These are phyloP conservation scores for Tuber umbilicatum DNA, from an alignment of 495 filamentous ascomycete genomes.

Conservation along the genomic window DNA sequence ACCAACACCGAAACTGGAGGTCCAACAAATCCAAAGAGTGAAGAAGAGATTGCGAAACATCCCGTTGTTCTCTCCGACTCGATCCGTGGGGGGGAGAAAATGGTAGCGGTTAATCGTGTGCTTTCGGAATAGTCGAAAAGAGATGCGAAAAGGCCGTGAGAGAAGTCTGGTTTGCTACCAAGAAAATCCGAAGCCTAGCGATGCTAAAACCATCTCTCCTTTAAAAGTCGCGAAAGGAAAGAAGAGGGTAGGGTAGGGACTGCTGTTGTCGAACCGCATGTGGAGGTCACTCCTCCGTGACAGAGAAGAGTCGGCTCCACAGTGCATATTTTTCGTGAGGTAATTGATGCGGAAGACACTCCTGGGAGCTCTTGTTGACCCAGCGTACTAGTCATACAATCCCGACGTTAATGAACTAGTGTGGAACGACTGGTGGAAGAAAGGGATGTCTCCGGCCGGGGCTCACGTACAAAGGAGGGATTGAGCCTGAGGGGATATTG, in stretches of 20 bases:
- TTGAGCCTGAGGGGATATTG: conserved; percentile 62
- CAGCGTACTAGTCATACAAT: conserved; percentile 53
- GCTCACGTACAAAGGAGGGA: conserved; percentile 57
- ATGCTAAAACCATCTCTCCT: conserved; percentile 17
- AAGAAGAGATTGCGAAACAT: conserved; percentile 38
- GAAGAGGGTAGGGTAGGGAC: conserved; percentile 54
- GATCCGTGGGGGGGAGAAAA: neutral
- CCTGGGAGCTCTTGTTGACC: conserved; percentile 47
- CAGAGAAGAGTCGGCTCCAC: conserved; percentile 44
- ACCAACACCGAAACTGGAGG: conserved; percentile 7
- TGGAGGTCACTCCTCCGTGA: conserved; percentile 44
- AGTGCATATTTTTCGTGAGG: neutral
- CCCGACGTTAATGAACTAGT: conserved; percentile 56
- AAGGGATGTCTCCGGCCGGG: conserved; percentile 69
- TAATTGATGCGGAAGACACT: conserved; percentile 7
- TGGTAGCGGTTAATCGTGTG: conserved; percentile 12
- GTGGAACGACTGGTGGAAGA: conserved; percentile 64
- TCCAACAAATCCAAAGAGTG: conserved; percentile 42
- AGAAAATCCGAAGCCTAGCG: conserved; percentile 32
- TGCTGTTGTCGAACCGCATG: conserved; percentile 42
- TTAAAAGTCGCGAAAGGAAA: conserved; percentile 51
- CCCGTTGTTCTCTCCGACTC: neutral
- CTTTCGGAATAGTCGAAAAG: conserved; percentile 31
- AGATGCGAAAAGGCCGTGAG: conserved; percentile 41
- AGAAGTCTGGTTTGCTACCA: conserved; percentile 39